A percentile compares a stretch with the other conserved stretches of the same genome.
phyloP scores from a whole-genome alignment of 2,329 filamentous ascomycete genomes.

The Cordyceps militaris region DNA sequence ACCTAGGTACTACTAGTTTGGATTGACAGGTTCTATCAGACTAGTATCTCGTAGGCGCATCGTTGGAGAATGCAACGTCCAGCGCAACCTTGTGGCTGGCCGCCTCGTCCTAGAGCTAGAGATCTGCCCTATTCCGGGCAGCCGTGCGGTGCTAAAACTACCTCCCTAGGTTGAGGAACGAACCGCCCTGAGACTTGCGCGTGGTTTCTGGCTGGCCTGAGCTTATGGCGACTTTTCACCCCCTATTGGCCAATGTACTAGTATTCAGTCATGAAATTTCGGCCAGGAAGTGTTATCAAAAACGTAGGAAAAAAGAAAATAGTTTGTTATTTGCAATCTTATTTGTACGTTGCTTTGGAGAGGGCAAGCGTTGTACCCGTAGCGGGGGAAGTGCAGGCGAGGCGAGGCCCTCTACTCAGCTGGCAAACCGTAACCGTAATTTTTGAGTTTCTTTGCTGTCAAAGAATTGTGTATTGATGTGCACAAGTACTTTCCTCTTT shows the following conservation, averaged over 20 bases:
- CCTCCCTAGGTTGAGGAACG: neutral
- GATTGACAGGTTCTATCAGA: neutral
- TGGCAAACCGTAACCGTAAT: neutral
- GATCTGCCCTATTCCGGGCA: neutral
- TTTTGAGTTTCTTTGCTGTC: neutral
- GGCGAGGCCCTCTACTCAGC: constrained; percentile 1
- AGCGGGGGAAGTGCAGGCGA: neutral
- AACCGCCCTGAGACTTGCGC: neutral
- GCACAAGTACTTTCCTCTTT: neutral
- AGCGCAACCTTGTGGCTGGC: neutral
- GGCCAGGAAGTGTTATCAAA: no score
- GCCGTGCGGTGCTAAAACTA: neutral
- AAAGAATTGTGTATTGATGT: neutral
- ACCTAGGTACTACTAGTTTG: no score
- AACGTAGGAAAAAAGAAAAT: no score
- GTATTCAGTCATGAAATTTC: no score
- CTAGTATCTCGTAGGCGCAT: neutral
- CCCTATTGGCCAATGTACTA: no score
- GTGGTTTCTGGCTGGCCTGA: neutral
- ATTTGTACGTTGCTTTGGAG: neutral
- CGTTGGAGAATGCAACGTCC: constrained; percentile 8
- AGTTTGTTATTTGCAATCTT: no score
- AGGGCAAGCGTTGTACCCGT: neutral
- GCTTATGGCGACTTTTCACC: no score
- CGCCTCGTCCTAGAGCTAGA: neutral